Evolutionary conservation across 1,284 basidiomycete species (phyloP), one percentile per base, ranked within the genome.

Genomic region (Ceratobasidium sp.): DNA sequence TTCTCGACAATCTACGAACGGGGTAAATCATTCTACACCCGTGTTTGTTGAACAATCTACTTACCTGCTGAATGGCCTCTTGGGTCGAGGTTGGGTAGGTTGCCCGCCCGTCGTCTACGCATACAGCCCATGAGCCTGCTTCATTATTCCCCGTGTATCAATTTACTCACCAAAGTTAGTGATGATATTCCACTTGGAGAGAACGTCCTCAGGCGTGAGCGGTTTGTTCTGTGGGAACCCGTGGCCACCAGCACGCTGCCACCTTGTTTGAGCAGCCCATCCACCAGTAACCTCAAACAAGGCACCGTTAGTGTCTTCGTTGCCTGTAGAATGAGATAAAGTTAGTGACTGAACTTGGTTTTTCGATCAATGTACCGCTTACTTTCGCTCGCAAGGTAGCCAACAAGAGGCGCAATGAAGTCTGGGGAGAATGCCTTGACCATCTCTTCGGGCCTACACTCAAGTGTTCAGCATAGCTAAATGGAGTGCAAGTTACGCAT

Each of bases 241-340:
- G 82, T 93, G 85, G 9, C 97, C 98, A 40, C 93, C 94, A 10
- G 96, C 89, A 56, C 97, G 92, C 86, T 99, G 94, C 97, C 97
- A 99, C 81, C 97, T 90, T 58, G 95, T 93, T 84, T 97, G 92
- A 6, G 95, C 95, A 15, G 94, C 93, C 95, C 96, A 98, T 1
- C 97, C 98, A 61, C 95, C 97, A 26, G 91, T 92, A 58, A 97
- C 91, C 86, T 99, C 97, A 84, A 97, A 97, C 75, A 99, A 85
- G 33, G 88, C 87, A 33, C 95, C 94, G 20, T 94, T 92, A 39
- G 92, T 92, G 77, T 93, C 90, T 42, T 89, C 89, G 83, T 96
- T 96, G 75, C 91, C 92, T 89, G 55, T 80, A 60, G 51, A 15
- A 55, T 67, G 4, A 10, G 26, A 33, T n/a, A 9, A 7, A 33